Evolutionary conservation across 2,329 filamentous ascomycete species (phyloP).

Genomic region (Hymenoscyphus repandus): DNA sequence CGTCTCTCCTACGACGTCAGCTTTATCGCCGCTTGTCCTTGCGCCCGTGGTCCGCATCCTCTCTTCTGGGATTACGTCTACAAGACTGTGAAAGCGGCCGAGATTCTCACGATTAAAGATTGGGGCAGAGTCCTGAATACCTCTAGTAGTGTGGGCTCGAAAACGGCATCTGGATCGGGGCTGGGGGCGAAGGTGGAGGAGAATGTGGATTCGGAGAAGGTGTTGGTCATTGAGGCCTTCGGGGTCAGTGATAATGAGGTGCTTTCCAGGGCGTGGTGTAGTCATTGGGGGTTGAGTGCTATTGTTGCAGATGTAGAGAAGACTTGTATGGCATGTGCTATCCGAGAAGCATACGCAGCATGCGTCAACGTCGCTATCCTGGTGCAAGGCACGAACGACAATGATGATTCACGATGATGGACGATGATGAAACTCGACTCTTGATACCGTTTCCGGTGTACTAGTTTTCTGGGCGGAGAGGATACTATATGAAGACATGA

Average conservation of each 20-base stretch:
- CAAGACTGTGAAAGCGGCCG: constrained; percentile 53
- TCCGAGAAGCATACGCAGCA: constrained; percentile 70
- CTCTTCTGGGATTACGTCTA: constrained; percentile 69
- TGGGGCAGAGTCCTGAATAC: constrained; percentile 42
- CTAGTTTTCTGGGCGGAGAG: too few species aligned
- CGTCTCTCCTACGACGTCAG: constrained; percentile 58
- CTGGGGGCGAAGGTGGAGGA: constrained; percentile 23
- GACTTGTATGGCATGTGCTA: constrained; percentile 70
- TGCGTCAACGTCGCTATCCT: constrained; percentile 69
- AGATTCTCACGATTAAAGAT: constrained; percentile 59
- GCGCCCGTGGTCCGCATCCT: constrained; percentile 58
- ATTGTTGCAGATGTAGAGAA: constrained; percentile 63
- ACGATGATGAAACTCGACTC: too few species aligned
- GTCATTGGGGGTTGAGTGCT: constrained; percentile 68
- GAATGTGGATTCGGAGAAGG: constrained; percentile 54
- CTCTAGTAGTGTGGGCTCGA: background rate
- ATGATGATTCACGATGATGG: constrained; percentile 8
- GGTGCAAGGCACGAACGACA: constrained; percentile 40
- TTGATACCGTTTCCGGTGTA: too few species aligned
- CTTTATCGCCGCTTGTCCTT: constrained; percentile 63
- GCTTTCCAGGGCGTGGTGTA: constrained; percentile 70
- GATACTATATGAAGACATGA: too few species aligned
- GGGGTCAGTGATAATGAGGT: constrained; percentile 73
- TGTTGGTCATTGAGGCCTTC: constrained; percentile 68
- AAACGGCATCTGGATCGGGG: background rate